These are phyloP conservation scores for Rubia occidens DNA, from an alignment of 305 asterid genomes.

Conservation along the genomic window DNA sequence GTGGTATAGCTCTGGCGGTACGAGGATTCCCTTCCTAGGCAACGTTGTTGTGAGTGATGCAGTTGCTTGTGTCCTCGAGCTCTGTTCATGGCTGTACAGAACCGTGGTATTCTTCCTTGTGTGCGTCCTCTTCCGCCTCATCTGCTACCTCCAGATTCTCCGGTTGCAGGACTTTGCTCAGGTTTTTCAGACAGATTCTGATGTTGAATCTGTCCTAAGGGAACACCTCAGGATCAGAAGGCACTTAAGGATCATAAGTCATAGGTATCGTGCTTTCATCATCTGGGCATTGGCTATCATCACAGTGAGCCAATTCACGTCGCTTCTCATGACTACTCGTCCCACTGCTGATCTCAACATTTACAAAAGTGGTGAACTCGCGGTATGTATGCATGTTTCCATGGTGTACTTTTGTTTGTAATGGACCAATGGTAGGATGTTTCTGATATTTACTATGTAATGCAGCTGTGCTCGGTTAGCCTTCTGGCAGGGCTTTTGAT, in stretches of 20 bases:
- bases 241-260: constrained; percentile 73
- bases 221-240: constrained; percentile 84
- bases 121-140: constrained; percentile 72
- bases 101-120: constrained; percentile 74
- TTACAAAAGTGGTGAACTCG: constrained; percentile 68
- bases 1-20: constrained; percentile 90
- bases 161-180: constrained; percentile 71
- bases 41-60: constrained; percentile 61
- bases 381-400: constrained; percentile 33
- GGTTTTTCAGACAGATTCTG: constrained; percentile 57
- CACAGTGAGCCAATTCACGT: constrained; percentile 74
- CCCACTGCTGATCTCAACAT: constrained; percentile 46
- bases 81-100: constrained; percentile 84
- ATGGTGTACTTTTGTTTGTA: not conserved
- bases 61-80: constrained; percentile 69
- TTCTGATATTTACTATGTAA: constrained; percentile 9
- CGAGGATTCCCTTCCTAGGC: constrained; percentile 75
- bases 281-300: constrained; percentile 46
- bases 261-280: constrained; percentile 66
- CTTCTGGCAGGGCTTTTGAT: constrained; percentile 76
- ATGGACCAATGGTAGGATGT: not conserved
- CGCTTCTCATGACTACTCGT: constrained; percentile 70
- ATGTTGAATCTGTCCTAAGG: constrained; percentile 61
- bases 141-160: constrained; percentile 86
- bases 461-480: constrained; percentile 73